phyloP scores from a whole-genome alignment of 73 alveolate genomes.

The Paramecium biaurelia region DNA sequence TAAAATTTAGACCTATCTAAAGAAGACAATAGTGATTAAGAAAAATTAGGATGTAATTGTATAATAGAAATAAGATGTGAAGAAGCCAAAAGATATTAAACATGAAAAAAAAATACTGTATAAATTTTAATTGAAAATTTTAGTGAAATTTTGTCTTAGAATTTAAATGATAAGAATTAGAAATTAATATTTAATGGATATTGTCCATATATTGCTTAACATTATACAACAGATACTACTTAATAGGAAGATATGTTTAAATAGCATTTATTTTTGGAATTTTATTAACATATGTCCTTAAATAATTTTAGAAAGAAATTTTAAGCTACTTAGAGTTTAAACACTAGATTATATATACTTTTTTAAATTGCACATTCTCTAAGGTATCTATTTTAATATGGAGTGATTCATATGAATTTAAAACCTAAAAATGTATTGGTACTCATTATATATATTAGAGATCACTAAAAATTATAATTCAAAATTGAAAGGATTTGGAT shows the following conservation, averaged over 20 bases:
- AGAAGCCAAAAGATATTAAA: not conserved
- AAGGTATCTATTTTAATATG: not conserved
- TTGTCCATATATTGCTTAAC: conserved; percentile 12
- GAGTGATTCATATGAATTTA: not conserved
- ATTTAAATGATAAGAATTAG: not conserved
- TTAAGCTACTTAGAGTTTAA: not conserved
- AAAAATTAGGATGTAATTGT: not conserved
- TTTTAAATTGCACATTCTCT: not conserved
- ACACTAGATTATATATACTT: not conserved
- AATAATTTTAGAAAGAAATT: not conserved
- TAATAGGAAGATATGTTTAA: not conserved
- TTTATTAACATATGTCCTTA: not conserved
- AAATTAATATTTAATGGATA: not conserved
- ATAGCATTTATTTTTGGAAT: not conserved
- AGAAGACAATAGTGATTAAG: not conserved
- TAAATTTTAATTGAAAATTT: not conserved
- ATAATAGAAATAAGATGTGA: not conserved
- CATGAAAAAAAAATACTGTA: not conserved
- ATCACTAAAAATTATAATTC: not conserved
- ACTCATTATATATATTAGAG: not conserved
- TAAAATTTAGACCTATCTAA: not conserved
- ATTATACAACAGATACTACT: not conserved
- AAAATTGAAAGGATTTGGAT: conserved; percentile 2
- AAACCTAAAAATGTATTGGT: conserved; percentile 1
- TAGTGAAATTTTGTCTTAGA: not conserved